Base-by-base conservation (phyloP, 2,329 filamentous ascomycete species). In the Colletotrichum noveboracense region DNA sequence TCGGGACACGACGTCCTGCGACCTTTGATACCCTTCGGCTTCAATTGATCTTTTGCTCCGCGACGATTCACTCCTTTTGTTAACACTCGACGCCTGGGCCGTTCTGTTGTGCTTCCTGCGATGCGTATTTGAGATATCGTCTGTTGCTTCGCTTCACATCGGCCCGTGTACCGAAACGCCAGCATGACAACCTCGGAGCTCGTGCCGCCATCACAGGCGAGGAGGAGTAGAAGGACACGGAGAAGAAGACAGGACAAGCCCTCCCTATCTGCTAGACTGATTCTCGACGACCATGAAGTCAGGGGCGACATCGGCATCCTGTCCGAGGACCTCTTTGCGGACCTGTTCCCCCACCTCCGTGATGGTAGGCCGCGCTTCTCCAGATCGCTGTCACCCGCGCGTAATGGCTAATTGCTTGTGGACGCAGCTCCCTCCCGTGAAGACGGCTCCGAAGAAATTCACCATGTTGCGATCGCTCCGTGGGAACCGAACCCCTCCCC, bases 271-370 rank as follows among this genome's bases (percentile, higher is more conserved):
- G 96, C 95, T 72, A 93, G 94, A 74, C 89, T 98, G 66, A 90
- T 97, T 48, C 91, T 98, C 72, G 96, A 98, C 84, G 94, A 96
- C 82, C 93, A 94, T 83, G 64, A 77, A 26, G 89, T 98, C 80
- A 95, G 94, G 85, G 95, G 95, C 69, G 95, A 98, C 82, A 90
- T 96, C 77, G 97, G 96, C 77, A 91, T 97, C 78, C 85, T 98
- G 69, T 98, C 96, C 14, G 93, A 95, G 80, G 95, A 98, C 84
- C 89, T 99, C 67, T 95, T 96, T 80, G 88, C 90, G 62, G 94
- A 97, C 81, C 89, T 98, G 67, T 96, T 97, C 85, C 93, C 94
- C 77, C 87, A 91, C 79, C 81, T 90, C 79, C 85, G 85, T 78
- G 80, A 87, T 81, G 84, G 90, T 92, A 83, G 84, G 90, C 28